Conservation (phyloP, 179 eudicot genomes). For the Corrigiola litoralis region DNA sequence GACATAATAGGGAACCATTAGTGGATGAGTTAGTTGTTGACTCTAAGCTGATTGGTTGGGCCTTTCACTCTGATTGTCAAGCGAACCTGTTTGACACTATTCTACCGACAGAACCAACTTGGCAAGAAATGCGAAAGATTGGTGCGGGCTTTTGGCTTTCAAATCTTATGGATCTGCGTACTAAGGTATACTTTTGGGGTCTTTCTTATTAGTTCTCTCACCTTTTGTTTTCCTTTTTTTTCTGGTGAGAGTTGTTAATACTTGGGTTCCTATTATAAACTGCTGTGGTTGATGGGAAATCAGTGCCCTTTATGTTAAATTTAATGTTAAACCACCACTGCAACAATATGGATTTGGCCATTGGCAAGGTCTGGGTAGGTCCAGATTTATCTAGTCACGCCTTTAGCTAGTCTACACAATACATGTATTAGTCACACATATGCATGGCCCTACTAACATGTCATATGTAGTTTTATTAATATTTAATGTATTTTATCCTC, state of each 20-base stretch:
- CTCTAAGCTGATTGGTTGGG: slow-evolving; percentile 75
- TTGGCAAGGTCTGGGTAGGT: neutral
- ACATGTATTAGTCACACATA: too few species aligned
- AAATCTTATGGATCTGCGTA: slow-evolving; percentile 61
- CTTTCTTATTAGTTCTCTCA: slow-evolving; percentile 1
- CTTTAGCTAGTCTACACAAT: too few species aligned
- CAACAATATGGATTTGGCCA: neutral
- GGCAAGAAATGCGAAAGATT: slow-evolving; percentile 84
- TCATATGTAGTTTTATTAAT: too few species aligned
- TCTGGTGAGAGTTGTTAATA: neutral
- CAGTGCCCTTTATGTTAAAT: neutral
- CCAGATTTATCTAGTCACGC: too few species aligned
- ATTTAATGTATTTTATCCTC: too few species aligned
- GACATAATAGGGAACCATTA: slow-evolving; percentile 47
- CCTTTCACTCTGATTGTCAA: slow-evolving; percentile 97
- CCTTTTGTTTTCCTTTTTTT: neutral
- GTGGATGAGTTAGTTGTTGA: slow-evolving; percentile 52
- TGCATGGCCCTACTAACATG: too few species aligned
- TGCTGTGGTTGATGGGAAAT: slow-evolving; percentile 2
- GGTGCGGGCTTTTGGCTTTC: slow-evolving; percentile 93
- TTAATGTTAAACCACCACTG: neutral
- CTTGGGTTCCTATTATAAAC: neutral
- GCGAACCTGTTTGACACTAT: slow-evolving; percentile 64
- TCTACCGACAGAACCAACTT: slow-evolving; percentile 69
- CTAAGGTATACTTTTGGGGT: slow-evolving; percentile 50